Percentiles rank a stretch among this genome's conserved stretches.
phyloP scores from a whole-genome alignment of 805 yeast genomes.

The Candida takata region DNA sequence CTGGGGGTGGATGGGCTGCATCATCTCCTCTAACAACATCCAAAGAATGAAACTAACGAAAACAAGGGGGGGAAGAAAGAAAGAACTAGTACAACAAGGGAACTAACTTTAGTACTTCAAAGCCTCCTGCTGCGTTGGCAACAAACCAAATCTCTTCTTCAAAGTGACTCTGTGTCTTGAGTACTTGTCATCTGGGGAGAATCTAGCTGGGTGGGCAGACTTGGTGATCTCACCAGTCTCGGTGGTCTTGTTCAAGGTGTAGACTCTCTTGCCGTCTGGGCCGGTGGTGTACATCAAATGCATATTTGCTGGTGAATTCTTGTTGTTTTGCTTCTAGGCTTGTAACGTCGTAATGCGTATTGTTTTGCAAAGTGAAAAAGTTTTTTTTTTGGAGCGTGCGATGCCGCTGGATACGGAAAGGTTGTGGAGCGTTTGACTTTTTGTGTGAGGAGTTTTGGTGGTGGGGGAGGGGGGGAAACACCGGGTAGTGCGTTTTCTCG shows the following conservation, averaged over 20 bases:
- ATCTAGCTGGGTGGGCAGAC: constrained; percentile 99
- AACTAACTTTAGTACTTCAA: constrained; percentile 15
- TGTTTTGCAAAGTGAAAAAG: no score
- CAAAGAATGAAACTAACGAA: no score
- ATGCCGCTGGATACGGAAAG: no score
- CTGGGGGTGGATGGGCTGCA: not conserved
- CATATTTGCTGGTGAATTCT: constrained; percentile 38
- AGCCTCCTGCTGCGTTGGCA: constrained; percentile 67
- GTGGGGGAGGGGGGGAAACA: no score
- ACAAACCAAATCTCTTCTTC: constrained; percentile 85
- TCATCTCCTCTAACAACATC: no score
- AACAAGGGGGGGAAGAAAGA: not conserved
- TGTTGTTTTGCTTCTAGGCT: no score
- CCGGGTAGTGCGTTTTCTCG: no score
- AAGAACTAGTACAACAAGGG: no score
- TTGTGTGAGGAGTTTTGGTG: no score
- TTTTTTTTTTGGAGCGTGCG: no score
- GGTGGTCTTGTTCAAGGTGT: constrained; percentile 80
- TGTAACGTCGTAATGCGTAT: no score
- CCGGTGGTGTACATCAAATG: constrained; percentile 98
- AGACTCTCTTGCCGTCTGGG: constrained; percentile 90
- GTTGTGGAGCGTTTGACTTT: no score
- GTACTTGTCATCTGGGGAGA: constrained; percentile 98
- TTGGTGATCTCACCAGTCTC: constrained; percentile 91
- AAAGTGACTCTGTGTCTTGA: constrained; percentile 98